Conservation (phyloP, 805 yeast species). For the Tanozyma kutaoensis region DNA sequence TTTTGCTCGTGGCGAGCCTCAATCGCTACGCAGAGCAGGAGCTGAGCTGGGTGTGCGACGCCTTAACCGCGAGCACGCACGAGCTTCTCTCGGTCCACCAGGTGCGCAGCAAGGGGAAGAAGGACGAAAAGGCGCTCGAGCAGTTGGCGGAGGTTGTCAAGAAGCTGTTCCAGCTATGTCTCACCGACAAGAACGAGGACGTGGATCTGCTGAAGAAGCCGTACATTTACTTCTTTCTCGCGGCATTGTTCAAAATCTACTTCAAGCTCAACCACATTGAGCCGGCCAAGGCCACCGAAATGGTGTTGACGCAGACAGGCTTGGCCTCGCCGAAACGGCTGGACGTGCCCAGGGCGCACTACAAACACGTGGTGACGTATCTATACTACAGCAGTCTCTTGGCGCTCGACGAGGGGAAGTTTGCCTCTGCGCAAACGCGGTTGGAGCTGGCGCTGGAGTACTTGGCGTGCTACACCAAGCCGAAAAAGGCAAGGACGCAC, state of each 20-base stretch:
- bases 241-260: constrained; percentile 57
- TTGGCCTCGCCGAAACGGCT: constrained; percentile 40
- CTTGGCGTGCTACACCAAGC: constrained; percentile 10
- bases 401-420: constrained; percentile 52
- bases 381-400: constrained; percentile 59
- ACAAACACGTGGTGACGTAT: constrained; percentile 34
- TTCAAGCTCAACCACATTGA: constrained; percentile 54
- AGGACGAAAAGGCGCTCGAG: constrained; percentile 22
- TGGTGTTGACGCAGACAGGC: constrained; percentile 31
- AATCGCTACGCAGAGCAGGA: constrained; percentile 42
- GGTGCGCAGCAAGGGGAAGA: constrained; percentile 13
- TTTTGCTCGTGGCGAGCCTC: constrained; percentile 29
- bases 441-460: constrained; percentile 36
- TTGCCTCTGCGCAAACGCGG: constrained; percentile 33
- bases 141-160: constrained; percentile 54
- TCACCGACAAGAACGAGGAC: constrained; percentile 64
- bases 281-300: constrained; percentile 46
- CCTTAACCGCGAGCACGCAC: constrained; percentile 25
- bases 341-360: too few species aligned
- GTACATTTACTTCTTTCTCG: constrained; percentile 60
- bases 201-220: constrained; percentile 34
- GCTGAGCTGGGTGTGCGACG: constrained; percentile 36
- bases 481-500: constrained; percentile 11
- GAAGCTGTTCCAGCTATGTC: constrained; percentile 59
- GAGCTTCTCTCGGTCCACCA: constrained; percentile 27